Conservation (phyloP, 2,329 filamentous ascomycete genomes). For the Acrocalymma vagum region DNA sequence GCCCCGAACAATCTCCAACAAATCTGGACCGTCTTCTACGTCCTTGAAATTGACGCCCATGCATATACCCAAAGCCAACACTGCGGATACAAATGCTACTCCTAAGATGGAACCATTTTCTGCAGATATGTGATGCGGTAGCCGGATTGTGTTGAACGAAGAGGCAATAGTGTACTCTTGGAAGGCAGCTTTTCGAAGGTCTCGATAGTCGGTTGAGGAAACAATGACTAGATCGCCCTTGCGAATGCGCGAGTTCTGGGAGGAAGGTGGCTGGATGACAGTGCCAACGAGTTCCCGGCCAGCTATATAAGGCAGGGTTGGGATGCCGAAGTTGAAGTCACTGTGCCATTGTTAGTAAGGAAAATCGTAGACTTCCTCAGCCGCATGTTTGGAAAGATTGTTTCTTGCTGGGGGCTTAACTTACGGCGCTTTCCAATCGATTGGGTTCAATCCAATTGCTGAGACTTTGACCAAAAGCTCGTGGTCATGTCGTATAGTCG, state of each 20-base stretch:
- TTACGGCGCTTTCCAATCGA: slow-evolving; percentile 79
- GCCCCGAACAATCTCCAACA: slow-evolving; percentile 60
- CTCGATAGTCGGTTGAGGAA: slow-evolving; percentile 79
- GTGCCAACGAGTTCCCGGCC: slow-evolving; percentile 75
- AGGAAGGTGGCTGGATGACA: slow-evolving; percentile 60
- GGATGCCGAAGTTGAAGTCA: slow-evolving; percentile 76
- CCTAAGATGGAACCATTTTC: slow-evolving; percentile 70
- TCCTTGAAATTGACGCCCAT: slow-evolving; percentile 71
- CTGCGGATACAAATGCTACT: slow-evolving; percentile 76
- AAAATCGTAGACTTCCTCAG: too few relatives aligned
- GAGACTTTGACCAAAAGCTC: slow-evolving; percentile 71
- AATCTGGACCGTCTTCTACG: slow-evolving; percentile 65
- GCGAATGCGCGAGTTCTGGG: slow-evolving; percentile 58
- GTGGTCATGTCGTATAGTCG: slow-evolving; percentile 51
- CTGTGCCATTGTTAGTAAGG: slow-evolving; percentile 45
- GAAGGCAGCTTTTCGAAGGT: slow-evolving; percentile 75
- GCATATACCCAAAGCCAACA: slow-evolving; percentile 72
- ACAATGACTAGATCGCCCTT: slow-evolving; percentile 57
- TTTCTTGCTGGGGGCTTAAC: too few relatives aligned
- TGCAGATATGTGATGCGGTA: slow-evolving; percentile 63
- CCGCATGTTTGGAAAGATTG: too few relatives aligned
- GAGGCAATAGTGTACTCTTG: slow-evolving; percentile 74
- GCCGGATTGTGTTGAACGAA: slow-evolving; percentile 70
- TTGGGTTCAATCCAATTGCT: slow-evolving; percentile 76
- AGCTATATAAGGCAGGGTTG: slow-evolving; percentile 72